phyloP scores from a whole-genome alignment of 108 stramenopile genomes.

The Parmales sp. region DNA sequence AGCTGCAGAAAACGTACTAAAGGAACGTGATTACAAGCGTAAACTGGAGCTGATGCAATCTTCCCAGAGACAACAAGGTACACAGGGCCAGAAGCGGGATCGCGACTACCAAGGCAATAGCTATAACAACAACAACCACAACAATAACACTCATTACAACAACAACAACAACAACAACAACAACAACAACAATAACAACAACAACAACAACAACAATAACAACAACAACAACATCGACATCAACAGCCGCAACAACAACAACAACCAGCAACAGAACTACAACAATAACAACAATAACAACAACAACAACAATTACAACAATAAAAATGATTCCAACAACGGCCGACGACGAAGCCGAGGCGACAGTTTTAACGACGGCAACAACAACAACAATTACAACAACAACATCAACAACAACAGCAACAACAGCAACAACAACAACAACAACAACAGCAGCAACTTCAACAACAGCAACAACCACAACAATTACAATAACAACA shows the following conservation, averaged over 20 bases:
- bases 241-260: too few species aligned
- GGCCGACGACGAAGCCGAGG: not conserved
- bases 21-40: too few species aligned
- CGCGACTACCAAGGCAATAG: not conserved
- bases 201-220: not conserved
- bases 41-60: too few species aligned
- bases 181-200: not conserved
- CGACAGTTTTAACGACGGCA: not conserved
- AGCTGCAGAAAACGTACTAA: too few species aligned
- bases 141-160: not conserved
- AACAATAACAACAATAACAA: not conserved
- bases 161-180: not conserved
- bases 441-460: too few species aligned
- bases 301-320: not conserved
- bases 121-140: too few species aligned
- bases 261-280: too few species aligned
- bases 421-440: constrained; percentile 8
- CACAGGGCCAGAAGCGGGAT: not conserved
- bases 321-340: not conserved
- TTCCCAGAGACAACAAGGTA: too few species aligned
- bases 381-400: constrained; percentile 10
- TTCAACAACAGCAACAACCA: too few species aligned
- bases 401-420: constrained; percentile 10
- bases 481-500: too few species aligned
- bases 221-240: not conserved